Conservation (phyloP, 352 stramenopile species). For the Phytophthora citricola region DNA sequence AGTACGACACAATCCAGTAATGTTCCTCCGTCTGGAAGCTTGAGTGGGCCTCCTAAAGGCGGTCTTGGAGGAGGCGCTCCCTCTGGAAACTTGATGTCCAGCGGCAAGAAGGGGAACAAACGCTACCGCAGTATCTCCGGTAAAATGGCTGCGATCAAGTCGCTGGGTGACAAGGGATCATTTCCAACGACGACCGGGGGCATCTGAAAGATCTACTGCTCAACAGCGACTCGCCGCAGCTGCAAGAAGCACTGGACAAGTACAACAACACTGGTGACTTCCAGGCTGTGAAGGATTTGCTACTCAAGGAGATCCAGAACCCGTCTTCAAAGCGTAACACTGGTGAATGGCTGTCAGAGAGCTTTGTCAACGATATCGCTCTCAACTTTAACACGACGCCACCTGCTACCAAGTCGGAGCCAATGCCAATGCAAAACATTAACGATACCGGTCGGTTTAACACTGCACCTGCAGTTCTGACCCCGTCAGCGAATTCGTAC, state of each 20-base stretch:
- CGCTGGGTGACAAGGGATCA: constrained; percentile 73
- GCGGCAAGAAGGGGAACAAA: constrained; percentile 73
- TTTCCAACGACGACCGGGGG: constrained; percentile 69
- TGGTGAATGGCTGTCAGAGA: constrained; percentile 78
- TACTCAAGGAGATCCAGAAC: constrained; percentile 68
- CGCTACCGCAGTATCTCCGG: constrained; percentile 79
- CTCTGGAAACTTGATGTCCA: constrained; percentile 37
- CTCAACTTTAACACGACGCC: constrained; percentile 53
- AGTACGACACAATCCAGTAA: constrained; percentile 4
- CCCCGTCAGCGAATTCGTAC: constrained; percentile 34
- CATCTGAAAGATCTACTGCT: constrained; percentile 82
- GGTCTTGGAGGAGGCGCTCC: constrained; percentile 20
- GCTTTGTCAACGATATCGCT: constrained; percentile 77
- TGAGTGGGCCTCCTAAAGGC: constrained; percentile 27
- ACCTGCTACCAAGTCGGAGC: constrained; percentile 24
- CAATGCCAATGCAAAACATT: constrained; percentile 24
- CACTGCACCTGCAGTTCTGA: constrained; percentile 17
- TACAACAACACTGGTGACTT: constrained; percentile 86
- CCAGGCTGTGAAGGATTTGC: constrained; percentile 72
- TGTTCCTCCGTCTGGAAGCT: constrained; percentile 20
- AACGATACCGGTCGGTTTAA: constrained; percentile 26
- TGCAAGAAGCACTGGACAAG: constrained; percentile 77
- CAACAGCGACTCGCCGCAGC: constrained; percentile 77
- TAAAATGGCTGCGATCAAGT: constrained; percentile 88
- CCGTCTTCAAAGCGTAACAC: constrained; percentile 74